Conservation (phyloP, 192 early-diverging fungal genomes). For the Jimgerdemannia lactiflua region DNA sequence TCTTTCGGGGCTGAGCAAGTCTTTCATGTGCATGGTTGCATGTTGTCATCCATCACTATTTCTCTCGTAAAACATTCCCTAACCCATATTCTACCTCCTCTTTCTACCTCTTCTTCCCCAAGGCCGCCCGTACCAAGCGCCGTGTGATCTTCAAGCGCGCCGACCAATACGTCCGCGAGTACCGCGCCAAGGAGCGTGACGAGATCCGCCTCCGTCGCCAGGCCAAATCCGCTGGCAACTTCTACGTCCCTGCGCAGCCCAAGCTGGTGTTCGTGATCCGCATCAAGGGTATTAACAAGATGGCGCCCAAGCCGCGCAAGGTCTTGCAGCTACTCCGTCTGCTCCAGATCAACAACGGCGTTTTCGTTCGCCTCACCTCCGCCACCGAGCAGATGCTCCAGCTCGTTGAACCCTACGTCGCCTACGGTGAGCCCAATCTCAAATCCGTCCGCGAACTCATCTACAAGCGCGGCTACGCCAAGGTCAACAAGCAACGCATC, state of each 20-base stretch:
- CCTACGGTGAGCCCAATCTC: constrained; percentile 94
- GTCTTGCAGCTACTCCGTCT: constrained; percentile 98
- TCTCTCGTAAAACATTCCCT: not conserved
- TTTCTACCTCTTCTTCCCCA: constrained; percentile 5
- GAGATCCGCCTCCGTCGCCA: constrained; percentile 92
- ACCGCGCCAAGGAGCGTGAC: constrained; percentile 83
- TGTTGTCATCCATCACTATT: not conserved
- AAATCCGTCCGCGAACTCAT: constrained; percentile 98
- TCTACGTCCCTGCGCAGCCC: constrained; percentile 94
- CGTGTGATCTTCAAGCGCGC: constrained; percentile 99
- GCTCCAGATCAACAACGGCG: constrained; percentile 98
- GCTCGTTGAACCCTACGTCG: constrained; percentile 94
- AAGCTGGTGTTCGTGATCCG: constrained; percentile 98
- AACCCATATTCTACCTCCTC: not conserved
- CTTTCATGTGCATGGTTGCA: not conserved
- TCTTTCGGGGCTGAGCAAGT: constrained; percentile 77
- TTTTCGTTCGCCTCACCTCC: constrained; percentile 94
- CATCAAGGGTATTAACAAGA: constrained; percentile 99
- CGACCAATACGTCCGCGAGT: constrained; percentile 98
- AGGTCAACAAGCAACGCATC: constrained; percentile 97
- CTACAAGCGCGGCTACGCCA: constrained; percentile 99
- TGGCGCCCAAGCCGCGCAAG: constrained; percentile 99
- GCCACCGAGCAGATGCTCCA: constrained; percentile 98
- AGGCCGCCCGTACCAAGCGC: constrained; percentile 69
- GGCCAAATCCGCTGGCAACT: constrained; percentile 88